Percentiles rank a stretch among this genome's conserved stretches.
phyloP scores from a whole-genome alignment of 2,329 filamentous ascomycete species.

The Exophiala aquamarina region DNA sequence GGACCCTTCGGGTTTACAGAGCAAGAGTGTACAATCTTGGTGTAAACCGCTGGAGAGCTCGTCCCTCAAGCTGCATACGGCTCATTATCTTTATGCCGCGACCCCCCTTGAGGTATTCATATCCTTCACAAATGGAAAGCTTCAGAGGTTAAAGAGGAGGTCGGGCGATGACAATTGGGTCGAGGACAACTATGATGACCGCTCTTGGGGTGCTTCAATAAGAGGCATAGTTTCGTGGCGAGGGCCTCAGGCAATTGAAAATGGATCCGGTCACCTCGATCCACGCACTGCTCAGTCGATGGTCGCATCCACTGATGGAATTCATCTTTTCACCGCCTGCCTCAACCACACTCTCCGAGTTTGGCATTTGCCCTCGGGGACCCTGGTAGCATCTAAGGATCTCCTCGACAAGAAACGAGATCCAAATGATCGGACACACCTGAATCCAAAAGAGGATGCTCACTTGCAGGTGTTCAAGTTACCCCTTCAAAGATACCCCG shows the following conservation, averaged over 20 bases:
- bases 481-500: slow-evolving; percentile 19
- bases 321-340: slow-evolving; percentile 72
- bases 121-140: slow-evolving; percentile 53
- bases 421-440: slow-evolving; percentile 69
- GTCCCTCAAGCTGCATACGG: slow-evolving; percentile 68
- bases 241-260: slow-evolving; percentile 42
- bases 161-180: slow-evolving; percentile 50
- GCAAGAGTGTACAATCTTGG: slow-evolving; percentile 75
- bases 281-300: slow-evolving; percentile 45
- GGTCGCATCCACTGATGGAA: slow-evolving; percentile 46
- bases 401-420: slow-evolving; percentile 68
- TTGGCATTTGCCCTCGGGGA: slow-evolving; percentile 84
- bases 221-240: slow-evolving; percentile 48
- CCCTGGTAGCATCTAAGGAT: slow-evolving; percentile 73
- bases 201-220: slow-evolving; percentile 49
- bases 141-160: slow-evolving; percentile 67
- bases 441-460: slow-evolving; percentile 76
- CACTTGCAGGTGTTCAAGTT: slow-evolving; percentile 69
- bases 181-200: slow-evolving; percentile 49
- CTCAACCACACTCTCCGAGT: slow-evolving; percentile 85
- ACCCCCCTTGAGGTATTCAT: slow-evolving; percentile 73
- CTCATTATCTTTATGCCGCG: slow-evolving; percentile 77
- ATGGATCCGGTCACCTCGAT: slow-evolving; percentile 43
- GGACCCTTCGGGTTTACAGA: slow-evolving; percentile 62
- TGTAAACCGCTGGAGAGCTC: slow-evolving; percentile 63